phyloP scores from a whole-genome alignment of 768 basidiomycete species.

The Lentinus tigrinus region DNA sequence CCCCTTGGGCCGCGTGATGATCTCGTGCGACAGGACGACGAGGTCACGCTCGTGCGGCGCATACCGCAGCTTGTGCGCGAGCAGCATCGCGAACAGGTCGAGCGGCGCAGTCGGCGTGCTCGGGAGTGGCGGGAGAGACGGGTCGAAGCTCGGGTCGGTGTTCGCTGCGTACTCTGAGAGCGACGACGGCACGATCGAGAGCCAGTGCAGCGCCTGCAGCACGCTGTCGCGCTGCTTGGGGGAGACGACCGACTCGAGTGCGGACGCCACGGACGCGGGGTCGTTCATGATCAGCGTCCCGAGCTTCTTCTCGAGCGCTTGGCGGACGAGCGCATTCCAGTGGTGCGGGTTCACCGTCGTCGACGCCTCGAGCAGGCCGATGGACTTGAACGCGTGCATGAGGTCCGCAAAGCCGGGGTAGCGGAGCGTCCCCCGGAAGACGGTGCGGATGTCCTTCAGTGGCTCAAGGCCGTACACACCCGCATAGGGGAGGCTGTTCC shows the following conservation, averaged over 20 bases:
- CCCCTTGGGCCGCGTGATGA: conserved; percentile 47
- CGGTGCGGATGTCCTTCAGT: conserved; percentile 48
- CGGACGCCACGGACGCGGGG: conserved; percentile 33
- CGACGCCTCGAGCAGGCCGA: conserved; percentile 63
- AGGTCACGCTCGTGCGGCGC: conserved; percentile 73
- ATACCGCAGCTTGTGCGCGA: conserved; percentile 74
- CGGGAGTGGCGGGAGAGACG: conserved; percentile 45
- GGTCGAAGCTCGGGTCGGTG: conserved; percentile 6
- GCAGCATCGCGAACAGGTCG: conserved; percentile 71
- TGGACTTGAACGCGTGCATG: conserved; percentile 66
- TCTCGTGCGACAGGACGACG: conserved; percentile 83
- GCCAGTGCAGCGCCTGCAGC: conserved; percentile 49
- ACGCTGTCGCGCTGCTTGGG: conserved; percentile 20
- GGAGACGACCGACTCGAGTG: conserved; percentile 29
- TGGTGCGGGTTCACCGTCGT: conserved; percentile 35
- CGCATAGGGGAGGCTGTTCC: conserved; percentile 74
- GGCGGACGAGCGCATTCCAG: conserved; percentile 40
- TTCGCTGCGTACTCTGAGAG: conserved; percentile 15
- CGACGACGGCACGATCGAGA: conserved; percentile 32
- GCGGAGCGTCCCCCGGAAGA: conserved; percentile 86
- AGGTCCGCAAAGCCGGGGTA: conserved; percentile 81
- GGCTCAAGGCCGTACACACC: conserved; percentile 58
- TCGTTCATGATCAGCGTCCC: conserved; percentile 31
- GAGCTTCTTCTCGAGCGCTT: conserved; percentile 31
- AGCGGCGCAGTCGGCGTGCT: conserved; percentile 48